Evolutionary conservation across 2,329 filamentous ascomycete genomes (phyloP).

Genomic region (Spiromastix sp.): DNA sequence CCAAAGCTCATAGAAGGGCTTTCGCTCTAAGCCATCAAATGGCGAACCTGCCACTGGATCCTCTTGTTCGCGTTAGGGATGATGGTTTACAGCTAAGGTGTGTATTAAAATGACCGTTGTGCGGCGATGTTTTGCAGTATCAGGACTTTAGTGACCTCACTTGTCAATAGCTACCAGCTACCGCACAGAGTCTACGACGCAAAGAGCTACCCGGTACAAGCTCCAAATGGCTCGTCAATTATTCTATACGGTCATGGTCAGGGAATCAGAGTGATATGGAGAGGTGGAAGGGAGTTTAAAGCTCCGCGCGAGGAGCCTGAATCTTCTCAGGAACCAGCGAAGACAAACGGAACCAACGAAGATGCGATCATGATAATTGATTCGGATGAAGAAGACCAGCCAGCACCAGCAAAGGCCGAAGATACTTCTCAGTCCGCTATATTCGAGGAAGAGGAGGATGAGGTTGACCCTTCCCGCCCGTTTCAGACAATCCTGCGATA

Average conservation of each 20-base stretch:
- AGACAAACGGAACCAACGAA: constrained; percentile 31
- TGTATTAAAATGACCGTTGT: too few species aligned
- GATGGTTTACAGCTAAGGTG: constrained; percentile 36
- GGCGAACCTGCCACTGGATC: constrained; percentile 26
- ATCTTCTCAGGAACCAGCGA: constrained; percentile 18
- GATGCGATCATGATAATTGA: constrained; percentile 47
- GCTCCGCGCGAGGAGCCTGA: constrained; percentile 12
- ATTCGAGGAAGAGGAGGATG: constrained; percentile 47
- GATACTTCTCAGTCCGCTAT: constrained; percentile 21
- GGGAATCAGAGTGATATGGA: constrained; percentile 51
- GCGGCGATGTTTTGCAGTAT: too few species aligned
- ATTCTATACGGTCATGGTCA: constrained; percentile 50
- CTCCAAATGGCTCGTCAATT: constrained; percentile 52
- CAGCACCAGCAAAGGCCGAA: constrained; percentile 18
- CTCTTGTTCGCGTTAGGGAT: constrained; percentile 28
- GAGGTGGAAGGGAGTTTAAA: constrained; percentile 44
- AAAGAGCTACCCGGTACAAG: constrained; percentile 46
- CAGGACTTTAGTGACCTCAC: too few species aligned
- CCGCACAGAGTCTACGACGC: constrained; percentile 47
- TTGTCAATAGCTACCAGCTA: constrained; percentile 44
- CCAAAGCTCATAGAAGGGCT: too few species aligned
- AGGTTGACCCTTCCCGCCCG: constrained; percentile 46
- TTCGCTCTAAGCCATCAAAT: too few species aligned
- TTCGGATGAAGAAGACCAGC: constrained; percentile 43
- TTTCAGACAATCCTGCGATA: constrained; percentile 45